phyloP scores from a whole-genome alignment of 176 grass and related monocot genomes.

The Hsuehochloa calcarea region DNA sequence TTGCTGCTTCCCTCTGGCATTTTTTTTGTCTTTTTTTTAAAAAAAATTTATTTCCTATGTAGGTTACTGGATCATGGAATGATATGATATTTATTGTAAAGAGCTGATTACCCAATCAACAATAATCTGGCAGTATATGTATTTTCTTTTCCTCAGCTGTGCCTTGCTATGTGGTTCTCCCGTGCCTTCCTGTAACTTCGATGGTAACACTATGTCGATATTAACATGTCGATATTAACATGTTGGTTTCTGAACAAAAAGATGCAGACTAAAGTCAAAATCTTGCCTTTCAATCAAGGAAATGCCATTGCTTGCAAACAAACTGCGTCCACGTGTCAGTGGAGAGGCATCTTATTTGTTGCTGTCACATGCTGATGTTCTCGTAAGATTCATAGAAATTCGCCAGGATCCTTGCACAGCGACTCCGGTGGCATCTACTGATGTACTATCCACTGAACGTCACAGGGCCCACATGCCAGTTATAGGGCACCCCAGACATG shows the following conservation, averaged over 20 bases:
- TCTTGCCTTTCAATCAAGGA: not conserved
- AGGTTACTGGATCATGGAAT: not conserved
- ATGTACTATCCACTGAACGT: not conserved
- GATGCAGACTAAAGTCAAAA: not conserved
- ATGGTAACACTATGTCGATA: not conserved
- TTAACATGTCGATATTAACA: not conserved
- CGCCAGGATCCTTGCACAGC: conserved; percentile 10
- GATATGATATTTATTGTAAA: not conserved
- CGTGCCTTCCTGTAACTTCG: not conserved
- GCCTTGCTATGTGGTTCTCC: not conserved
- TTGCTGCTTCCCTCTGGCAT: not conserved
- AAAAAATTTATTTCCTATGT: not conserved
- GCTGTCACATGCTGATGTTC: conserved; percentile 31
- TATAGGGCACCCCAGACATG: not conserved
- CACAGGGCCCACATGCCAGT: not conserved
- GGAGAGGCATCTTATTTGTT: conserved; percentile 13
- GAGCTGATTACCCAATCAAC: not conserved
- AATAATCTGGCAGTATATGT: not conserved
- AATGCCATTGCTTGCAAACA: conserved; percentile 7
- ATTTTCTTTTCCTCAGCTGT: not conserved
- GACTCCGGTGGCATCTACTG: conserved; percentile 15
- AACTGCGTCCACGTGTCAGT: not conserved
- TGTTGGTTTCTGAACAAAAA: not conserved
- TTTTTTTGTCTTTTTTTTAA: not conserved
- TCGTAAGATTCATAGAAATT: conserved; percentile 26